A percentile compares a stretch with the other conserved stretches of the same genome.
These are phyloP conservation scores for Neurospora sp. DNA, from an alignment of 495 filamentous ascomycete genomes.

Conservation along the genomic window DNA sequence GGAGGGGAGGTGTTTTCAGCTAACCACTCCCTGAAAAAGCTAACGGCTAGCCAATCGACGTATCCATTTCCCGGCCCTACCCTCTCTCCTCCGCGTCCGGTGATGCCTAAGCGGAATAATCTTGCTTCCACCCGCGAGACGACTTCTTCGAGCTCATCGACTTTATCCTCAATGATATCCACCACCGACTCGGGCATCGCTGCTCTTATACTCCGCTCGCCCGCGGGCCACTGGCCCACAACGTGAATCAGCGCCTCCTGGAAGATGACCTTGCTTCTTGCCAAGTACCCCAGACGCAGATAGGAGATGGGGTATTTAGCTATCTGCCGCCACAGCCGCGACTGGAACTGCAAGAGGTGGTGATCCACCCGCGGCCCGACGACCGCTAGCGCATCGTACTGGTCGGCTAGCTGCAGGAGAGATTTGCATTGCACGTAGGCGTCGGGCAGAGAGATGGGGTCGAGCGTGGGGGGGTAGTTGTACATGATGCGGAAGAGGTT, in stretches of 20 bases:
- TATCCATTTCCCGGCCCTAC: conserved; percentile 69
- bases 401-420: conserved; percentile 72
- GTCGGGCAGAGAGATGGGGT: conserved; percentile 76
- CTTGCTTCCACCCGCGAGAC: conserved; percentile 60
- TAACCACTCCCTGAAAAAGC: conserved; percentile 83
- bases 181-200: conserved; percentile 62
- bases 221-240: conserved; percentile 81
- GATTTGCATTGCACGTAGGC: conserved; percentile 88
- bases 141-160: conserved; percentile 67
- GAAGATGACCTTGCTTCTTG: conserved; percentile 77
- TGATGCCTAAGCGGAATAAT: conserved; percentile 71
- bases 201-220: conserved; percentile 62
- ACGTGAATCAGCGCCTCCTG: conserved; percentile 84
- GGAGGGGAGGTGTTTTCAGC: conserved; percentile 75
- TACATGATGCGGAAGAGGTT: conserved; percentile 91
- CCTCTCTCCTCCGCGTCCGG: conserved; percentile 67
- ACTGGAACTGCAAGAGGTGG: conserved; percentile 83
- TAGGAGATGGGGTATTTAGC: conserved; percentile 89
- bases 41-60: conserved; percentile 75
- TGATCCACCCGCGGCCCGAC: conserved; percentile 88
- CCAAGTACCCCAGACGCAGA: conserved; percentile 77
- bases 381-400: conserved; percentile 82
- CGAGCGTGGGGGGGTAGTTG: conserved; percentile 72
- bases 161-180: conserved; percentile 85
- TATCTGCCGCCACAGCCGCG: conserved; percentile 83